Base-by-base conservation (phyloP, 257 asterid genomes). In the Jacaranda mimosifolia region DNA sequence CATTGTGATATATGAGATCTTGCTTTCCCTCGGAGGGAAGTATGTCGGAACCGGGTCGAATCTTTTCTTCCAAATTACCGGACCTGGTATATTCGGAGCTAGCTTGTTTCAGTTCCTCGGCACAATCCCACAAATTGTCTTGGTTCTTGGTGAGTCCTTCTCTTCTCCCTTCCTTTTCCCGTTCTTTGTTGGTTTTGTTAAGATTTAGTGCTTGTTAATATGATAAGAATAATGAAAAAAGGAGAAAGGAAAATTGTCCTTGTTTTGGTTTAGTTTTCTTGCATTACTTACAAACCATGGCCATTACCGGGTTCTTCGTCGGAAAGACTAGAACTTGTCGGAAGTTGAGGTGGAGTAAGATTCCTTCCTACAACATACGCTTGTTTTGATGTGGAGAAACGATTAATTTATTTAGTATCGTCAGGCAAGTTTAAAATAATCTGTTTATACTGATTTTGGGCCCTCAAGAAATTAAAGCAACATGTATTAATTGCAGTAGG, bases 31-130 rank as follows among this genome's bases (percentile, higher is more conserved):
- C 3, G 89, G 88, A 4, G 91, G 88, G 13, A 82, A 26, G 14
- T 90, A 78, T 19, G 83, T 87, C 0, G 92, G 83, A 2, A 82
- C 26, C 43, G 96, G 96, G 15, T 87, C 93, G 13, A 83, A 90
- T 10, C 74, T 83, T 21, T 80, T 91, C 68, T 87, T 83, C 74
- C 82, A 78, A 39, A 83, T 88, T 4, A 85, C 84, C 8, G 97
- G 92, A 0, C 92, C 97, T 0, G 86, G 90, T 1, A 78, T 91
- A 2, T 74, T 91, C 21, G 97, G 97, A 55, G 91, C 79, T n/a
- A 83, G 93, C 45, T 58, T 91, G 86, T 83, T 91, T 77, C 97
- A 90, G 63, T 6, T 91, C 6, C 91, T 91, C 36, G 88, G 92
- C 75, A 66, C 85, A 0, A 63, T 89, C 69, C 97, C 94, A 9